Conservation (phyloP, 257 asterid species). For the Capsicum pubescens region DNA sequence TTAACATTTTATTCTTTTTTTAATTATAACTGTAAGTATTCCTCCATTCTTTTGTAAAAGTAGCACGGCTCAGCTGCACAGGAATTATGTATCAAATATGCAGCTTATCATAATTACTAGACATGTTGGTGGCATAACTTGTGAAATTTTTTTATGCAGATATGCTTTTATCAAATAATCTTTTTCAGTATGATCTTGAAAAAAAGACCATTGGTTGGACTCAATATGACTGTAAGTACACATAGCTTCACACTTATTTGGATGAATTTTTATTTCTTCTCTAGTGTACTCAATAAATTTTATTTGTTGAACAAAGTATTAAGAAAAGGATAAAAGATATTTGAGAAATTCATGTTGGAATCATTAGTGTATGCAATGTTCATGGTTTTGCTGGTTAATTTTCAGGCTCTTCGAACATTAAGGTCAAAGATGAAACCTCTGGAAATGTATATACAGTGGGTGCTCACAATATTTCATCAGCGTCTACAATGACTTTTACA, state of each 20-base stretch:
- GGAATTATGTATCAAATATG: neutral
- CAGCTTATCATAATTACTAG: neutral
- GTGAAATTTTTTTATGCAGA: conserved; percentile 44
- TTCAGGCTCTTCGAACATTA: conserved; percentile 73
- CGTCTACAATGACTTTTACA: conserved; percentile 26
- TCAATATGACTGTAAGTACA: conserved; percentile 67
- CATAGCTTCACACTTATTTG: neutral
- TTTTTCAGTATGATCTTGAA: conserved; percentile 76
- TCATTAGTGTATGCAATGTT: neutral
- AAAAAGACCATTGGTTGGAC: conserved; percentile 85
- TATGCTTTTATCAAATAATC: conserved; percentile 65
- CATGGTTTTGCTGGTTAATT: conserved; percentile 27
- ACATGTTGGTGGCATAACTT: neutral
- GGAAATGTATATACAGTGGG: conserved; percentile 52
- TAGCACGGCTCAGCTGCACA: neutral
- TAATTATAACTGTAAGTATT: neutral
- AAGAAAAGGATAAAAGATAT: too few species aligned
- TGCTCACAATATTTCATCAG: conserved; percentile 33
- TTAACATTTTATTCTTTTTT: neutral
- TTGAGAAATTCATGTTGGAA: neutral
- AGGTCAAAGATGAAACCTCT: conserved; percentile 64
- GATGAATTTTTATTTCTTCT: conserved; percentile 2
- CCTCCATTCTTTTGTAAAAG: neutral
- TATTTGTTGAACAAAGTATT: neutral
- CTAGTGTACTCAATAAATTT: neutral